Evolutionary conservation across 83 land plant genomes (phyloP).

Genomic region (Thuja plicata): DNA sequence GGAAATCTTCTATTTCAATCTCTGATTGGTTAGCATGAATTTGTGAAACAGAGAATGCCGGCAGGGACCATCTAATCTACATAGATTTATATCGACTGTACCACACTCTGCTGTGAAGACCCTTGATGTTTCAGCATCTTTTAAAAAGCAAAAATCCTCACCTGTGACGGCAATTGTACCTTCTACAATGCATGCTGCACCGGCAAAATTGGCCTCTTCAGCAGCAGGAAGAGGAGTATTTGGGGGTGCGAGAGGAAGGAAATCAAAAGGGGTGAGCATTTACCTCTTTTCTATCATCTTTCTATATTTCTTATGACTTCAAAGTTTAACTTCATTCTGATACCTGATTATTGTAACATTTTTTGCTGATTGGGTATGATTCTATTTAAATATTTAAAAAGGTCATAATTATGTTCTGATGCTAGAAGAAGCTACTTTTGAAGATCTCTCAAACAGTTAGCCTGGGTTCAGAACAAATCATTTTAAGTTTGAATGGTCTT

Average conservation of each 20-base stretch:
- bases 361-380: neutral
- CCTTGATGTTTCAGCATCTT: constrained; percentile 13
- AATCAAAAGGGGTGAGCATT: constrained; percentile 11
- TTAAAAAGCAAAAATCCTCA: constrained; percentile 4
- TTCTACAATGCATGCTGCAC: neutral
- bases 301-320: neutral
- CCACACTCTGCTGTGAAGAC: neutral
- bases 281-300: neutral
- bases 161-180: neutral
- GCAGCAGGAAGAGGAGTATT: neutral
- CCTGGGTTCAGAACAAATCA: neutral
- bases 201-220: neutral
- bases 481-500: neutral
- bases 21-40: constrained; percentile 6
- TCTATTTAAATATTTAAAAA: neutral
- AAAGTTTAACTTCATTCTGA: neutral
- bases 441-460: neutral
- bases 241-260: neutral
- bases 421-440: neutral
- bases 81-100: neutral
- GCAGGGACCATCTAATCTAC: neutral
- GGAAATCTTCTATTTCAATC: neutral
- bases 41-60: constrained; percentile 9
- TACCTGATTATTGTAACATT: neutral
- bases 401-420: neutral